Conservation (phyloP, 192 early-diverging fungal genomes). For the Linderina pennispora region DNA sequence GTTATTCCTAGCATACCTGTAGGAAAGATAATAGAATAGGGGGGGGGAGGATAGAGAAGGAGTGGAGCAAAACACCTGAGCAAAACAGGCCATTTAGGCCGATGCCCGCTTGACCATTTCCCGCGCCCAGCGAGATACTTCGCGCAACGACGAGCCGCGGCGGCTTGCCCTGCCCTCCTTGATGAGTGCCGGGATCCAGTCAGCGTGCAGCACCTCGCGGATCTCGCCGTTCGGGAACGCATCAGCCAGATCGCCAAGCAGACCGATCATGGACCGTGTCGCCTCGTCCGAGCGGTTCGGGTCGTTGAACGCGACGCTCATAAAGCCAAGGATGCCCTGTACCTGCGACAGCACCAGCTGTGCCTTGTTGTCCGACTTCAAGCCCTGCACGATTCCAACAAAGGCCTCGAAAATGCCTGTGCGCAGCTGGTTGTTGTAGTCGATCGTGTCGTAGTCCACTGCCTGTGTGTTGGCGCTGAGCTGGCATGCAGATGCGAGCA, state of each 20-base stretch:
- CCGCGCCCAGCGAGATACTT: conserved; percentile 41
- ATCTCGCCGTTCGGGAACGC: conserved; percentile 73
- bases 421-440: conserved; percentile 80
- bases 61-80: background rate
- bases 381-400: conserved; percentile 92
- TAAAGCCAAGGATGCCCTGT: conserved; percentile 73
- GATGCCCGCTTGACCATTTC: conserved; percentile 46
- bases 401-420: conserved; percentile 93
- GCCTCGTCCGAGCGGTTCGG: conserved; percentile 59
- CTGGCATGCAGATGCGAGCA: conserved; percentile 77
- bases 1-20: background rate
- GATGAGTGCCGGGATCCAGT: conserved; percentile 75
- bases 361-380: conserved; percentile 69
- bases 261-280: conserved; percentile 73
- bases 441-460: conserved; percentile 70
- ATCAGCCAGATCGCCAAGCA: conserved; percentile 93
- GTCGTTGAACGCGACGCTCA: conserved; percentile 59
- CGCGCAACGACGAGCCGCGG: conserved; percentile 31
- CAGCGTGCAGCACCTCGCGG: conserved; percentile 54
- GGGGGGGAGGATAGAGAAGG: background rate
- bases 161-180: conserved; percentile 66
- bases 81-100: conserved; percentile 8
- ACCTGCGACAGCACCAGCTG: conserved; percentile 56
- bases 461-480: conserved; percentile 52
- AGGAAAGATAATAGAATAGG: conserved; percentile 1